Conservation (phyloP, 306 rosid genomes). For the Ceratonia siliqua region DNA sequence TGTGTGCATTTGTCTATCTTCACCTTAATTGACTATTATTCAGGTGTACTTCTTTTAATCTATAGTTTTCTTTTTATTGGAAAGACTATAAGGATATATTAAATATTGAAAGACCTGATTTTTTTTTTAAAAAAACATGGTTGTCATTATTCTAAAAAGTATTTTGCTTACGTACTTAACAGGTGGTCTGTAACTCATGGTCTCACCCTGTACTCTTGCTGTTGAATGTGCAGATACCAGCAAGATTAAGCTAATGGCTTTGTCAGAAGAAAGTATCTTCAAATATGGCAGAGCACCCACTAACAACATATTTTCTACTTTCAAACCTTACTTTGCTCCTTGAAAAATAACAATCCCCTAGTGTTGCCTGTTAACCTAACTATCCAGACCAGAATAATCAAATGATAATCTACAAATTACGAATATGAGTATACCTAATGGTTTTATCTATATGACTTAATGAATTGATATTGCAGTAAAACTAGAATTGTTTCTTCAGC, state of each 20-base stretch:
- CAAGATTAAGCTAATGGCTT: neutral
- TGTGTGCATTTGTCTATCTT: neutral
- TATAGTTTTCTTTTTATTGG: neutral
- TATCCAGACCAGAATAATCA: neutral
- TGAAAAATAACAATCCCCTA: neutral
- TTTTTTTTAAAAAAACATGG: neutral
- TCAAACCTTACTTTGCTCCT: neutral
- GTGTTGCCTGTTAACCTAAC: neutral
- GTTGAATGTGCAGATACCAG: neutral
- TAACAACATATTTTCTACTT: neutral
- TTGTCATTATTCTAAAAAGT: neutral
- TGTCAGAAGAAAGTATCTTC: neutral
- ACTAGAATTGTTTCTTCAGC: no score
- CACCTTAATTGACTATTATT: neutral
- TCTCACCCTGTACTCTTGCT: constrained; percentile 19
- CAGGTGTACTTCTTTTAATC: neutral
- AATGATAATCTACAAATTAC: neutral
- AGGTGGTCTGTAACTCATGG: constrained; percentile 1
- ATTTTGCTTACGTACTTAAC: neutral
- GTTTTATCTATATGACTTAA: no score
- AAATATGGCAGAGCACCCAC: neutral
- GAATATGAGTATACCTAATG: neutral
- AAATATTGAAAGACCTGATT: neutral
- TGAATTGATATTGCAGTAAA: no score
- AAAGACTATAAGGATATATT: neutral